Conservation (phyloP, 164 flowering plant species). For the Magnolia changhungtana region DNA sequence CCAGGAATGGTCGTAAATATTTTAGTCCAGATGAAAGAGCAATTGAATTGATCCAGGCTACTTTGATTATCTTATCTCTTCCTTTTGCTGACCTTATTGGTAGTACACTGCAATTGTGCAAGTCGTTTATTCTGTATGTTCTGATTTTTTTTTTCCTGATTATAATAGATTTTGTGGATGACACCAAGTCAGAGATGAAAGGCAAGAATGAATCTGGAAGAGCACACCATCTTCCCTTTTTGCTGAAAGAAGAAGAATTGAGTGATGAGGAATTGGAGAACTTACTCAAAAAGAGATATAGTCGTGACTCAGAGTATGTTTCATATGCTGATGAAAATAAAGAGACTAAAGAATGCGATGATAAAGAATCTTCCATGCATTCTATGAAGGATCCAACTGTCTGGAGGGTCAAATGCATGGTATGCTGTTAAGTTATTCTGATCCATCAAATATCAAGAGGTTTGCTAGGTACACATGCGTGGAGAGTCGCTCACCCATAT, state of each 20-base stretch:
- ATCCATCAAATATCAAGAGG: not conserved
- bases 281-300: conserved; percentile 57
- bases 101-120: too few species aligned
- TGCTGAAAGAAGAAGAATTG: conserved; percentile 71
- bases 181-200: conserved; percentile 18
- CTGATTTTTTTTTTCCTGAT: not conserved
- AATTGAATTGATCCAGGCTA: not conserved
- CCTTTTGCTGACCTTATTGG: not conserved
- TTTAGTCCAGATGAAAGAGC: not conserved
- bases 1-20: too few species aligned
- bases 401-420: conserved; percentile 88
- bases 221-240: conserved; percentile 32
- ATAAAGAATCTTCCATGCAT: conserved; percentile 20
- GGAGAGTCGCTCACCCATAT: too few species aligned
- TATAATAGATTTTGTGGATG: conserved; percentile 46
- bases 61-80: not conserved
- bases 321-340: conserved; percentile 46
- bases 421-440: conserved; percentile 20
- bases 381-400: conserved; percentile 48
- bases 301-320: conserved; percentile 40
- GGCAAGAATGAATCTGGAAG: conserved; percentile 32
- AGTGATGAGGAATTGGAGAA: conserved; percentile 67
- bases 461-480: too few species aligned
- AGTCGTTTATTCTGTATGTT: not conserved
- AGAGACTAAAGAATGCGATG: conserved; percentile 35